phyloP scores from a whole-genome alignment of 306 rosid genomes.

The Clitoria ternatea region DNA sequence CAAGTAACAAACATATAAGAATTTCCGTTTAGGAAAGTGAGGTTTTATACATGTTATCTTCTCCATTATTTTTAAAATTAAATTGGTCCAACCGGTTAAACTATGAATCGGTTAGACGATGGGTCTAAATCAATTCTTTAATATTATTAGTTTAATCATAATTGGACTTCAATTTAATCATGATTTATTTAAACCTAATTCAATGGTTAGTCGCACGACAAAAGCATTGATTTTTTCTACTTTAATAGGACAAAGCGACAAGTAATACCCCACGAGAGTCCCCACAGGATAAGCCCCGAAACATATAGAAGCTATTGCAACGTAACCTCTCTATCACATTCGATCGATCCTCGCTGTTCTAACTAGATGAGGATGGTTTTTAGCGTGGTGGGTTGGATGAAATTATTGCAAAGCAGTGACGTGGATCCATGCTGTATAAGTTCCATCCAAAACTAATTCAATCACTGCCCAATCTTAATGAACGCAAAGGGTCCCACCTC shows the following conservation, averaged over 20 bases:
- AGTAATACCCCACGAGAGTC: background rate
- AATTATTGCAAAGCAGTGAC: conserved; percentile 52
- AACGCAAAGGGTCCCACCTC: conserved; percentile 29
- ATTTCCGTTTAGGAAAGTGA: too few species aligned
- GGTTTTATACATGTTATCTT: too few species aligned
- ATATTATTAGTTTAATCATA: too few species aligned
- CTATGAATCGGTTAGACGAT: too few species aligned
- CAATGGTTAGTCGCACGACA: too few species aligned
- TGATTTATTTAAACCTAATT: too few species aligned
- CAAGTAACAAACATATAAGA: too few species aligned
- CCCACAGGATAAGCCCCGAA: background rate
- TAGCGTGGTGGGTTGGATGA: background rate
- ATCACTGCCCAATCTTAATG: conserved; percentile 18
- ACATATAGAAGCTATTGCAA: background rate
- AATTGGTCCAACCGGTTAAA: too few species aligned
- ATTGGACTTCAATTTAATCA: too few species aligned
- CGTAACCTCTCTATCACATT: background rate
- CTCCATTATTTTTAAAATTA: too few species aligned
- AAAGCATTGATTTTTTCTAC: too few species aligned
- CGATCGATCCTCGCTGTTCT: background rate
- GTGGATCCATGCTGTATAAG: conserved; percentile 74
- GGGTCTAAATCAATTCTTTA: too few species aligned
- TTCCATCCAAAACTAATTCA: background rate
- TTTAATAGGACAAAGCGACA: background rate
- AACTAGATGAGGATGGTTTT: conserved; percentile 6